phyloP scores from a whole-genome alignment of 106 monocot species.

The Apostasia ramifera region DNA sequence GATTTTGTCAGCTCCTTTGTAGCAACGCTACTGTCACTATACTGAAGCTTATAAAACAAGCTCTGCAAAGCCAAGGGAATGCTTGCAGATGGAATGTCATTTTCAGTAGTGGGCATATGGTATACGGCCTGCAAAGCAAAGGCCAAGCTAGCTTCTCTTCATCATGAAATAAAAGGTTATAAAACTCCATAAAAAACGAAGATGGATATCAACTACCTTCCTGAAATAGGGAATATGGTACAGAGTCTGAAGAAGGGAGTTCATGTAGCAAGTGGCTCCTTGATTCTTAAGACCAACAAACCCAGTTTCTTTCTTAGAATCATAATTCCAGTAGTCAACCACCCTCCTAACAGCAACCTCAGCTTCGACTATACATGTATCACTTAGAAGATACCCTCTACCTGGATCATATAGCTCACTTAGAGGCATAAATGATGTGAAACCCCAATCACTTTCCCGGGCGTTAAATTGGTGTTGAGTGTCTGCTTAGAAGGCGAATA shows the following conservation, averaged over 20 bases:
- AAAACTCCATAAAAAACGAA: neutral
- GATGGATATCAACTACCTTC: conserved; percentile 24
- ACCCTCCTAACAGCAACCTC: conserved; percentile 52
- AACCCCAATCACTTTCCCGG: conserved; percentile 71
- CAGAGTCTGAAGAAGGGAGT: conserved; percentile 61
- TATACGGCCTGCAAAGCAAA: conserved; percentile 30
- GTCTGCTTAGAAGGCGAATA: conserved; percentile 26
- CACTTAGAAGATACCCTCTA: conserved; percentile 52
- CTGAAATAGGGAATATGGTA: conserved; percentile 72
- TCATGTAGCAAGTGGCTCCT: conserved; percentile 78
- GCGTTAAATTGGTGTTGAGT: conserved; percentile 68
- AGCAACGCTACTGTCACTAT: conserved; percentile 54
- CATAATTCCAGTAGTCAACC: conserved; percentile 57
- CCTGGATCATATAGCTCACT: conserved; percentile 53
- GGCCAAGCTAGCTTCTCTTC: neutral
- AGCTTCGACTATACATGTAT: conserved; percentile 49
- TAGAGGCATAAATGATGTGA: conserved; percentile 70
- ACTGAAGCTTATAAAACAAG: conserved; percentile 63
- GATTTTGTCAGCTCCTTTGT: conserved; percentile 46
- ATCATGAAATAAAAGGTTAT: neutral
- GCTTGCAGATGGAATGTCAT: conserved; percentile 36
- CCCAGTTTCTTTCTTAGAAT: conserved; percentile 68
- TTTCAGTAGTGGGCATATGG: conserved; percentile 45
- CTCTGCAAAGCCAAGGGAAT: conserved; percentile 41
- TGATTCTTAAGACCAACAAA: conserved; percentile 78